Evolutionary conservation across 352 stramenopile species (phyloP), one percentile per base, ranked within the genome.

Genomic region (Blastocystis hominis): DNA sequence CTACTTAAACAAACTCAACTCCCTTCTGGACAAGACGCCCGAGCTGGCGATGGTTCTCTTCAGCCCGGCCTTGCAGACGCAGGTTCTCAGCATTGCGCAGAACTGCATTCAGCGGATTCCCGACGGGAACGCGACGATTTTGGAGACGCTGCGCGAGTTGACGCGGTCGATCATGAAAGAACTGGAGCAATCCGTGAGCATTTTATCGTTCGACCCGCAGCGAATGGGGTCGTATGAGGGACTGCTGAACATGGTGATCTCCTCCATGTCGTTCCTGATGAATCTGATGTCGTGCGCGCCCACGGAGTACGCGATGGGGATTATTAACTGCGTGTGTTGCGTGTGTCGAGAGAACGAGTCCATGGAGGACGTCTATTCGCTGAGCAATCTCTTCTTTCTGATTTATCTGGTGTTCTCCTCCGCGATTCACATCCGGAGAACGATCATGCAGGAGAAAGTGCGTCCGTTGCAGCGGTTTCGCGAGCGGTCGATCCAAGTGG

Each of bases 1-100:
- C 5, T 84, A 84, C 44, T 53, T 84, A n/a, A 84, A 64, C 30
- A 66, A 68, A 24, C 56, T 84, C 36, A 30, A n/a, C 38, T 40
- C 72, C 10, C 17, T 84, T 13, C 50, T 84, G 3, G 72, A 84
- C 34, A 84, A 64, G 36, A 20, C 40, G 0, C 15, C 72, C 1
- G 20, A 34, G 5, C 9, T 84, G n/a, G 6, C 62, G 15, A n/a
- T 53, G 15, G 5, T 30, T 13, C 62, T 84, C 55, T 66, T 84
- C 72, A 34, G n/a, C 1, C 72, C 72, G 15, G 50, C 72, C 2
- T 20, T 84, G 17, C 53, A 66, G 20, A 20, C 68, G 2, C 47
- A 34, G 2, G 44, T 64, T 6, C 15, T 53, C 10, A 53, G 44
- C 24, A 56, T 84, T 20, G 24, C 46, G 54, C 72, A 68, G n/a